Base-by-base conservation (phyloP, 345 rosid species). In the Linum usitatissimum region DNA sequence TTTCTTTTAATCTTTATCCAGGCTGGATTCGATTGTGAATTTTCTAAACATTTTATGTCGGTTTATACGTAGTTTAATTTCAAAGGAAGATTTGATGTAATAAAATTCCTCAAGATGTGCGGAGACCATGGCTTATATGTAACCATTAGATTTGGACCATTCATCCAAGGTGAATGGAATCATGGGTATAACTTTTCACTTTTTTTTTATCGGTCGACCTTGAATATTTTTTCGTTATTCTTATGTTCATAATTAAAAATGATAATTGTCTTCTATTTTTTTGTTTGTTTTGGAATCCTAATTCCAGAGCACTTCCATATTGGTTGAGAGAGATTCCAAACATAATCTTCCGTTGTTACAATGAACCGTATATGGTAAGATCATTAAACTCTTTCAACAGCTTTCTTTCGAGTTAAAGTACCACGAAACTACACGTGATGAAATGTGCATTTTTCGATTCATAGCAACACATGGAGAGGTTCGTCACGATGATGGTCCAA, bases 121-220 rank as follows among this genome's bases (percentile, higher is more conserved):
- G 60, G 53, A 30, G 86, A 86, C 73, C 69, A 83, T 30, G 78
- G 77, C 1, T 71, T 90, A 92, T 84, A 73, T 64, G 91, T 65
- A 48, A 81, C 76, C 49, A 71, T 93, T 38, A 73, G 97, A 74
- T 67, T 87, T 68, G 99, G 99, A 40, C 97, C 99, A 1, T 93
- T 87, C 76, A 79, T 93, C 63, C 94, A 93, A 65, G 99, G 90
- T 64, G 99, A 93, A 78, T 93, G 97, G 97, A 93, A 79, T 73
- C 91, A 93, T 39, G 99, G 99, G 99, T 93, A 85, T 42, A 3
- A 58, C 7, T 68, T 42, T 38, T 45, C 40, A 19, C 12, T 53
- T 42, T 4, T 19, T 9, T 34, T 34, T 53, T 59, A 5, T 53
- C 10, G n/a, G 20, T 39, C 63, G 49, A 51, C 6, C 19, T 40